Evolutionary conservation across 2,329 filamentous ascomycete genomes (phyloP).

Genomic region (Knufia fluminis): DNA sequence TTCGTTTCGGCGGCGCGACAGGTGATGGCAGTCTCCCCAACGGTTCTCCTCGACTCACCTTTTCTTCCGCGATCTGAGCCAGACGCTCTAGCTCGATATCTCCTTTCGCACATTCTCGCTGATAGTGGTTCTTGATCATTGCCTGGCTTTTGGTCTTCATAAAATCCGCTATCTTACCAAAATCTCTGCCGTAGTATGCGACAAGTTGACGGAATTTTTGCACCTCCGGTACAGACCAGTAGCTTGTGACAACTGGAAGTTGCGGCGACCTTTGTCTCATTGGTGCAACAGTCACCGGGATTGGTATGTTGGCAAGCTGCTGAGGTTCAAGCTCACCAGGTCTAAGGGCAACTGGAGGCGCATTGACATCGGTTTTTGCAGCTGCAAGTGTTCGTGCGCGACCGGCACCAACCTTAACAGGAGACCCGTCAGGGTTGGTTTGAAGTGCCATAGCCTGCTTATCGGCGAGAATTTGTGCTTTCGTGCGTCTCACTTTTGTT

Average conservation of each 20-base stretch:
- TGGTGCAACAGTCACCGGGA: neutral
- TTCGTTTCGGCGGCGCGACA: conserved; percentile 35
- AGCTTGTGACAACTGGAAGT: conserved; percentile 33
- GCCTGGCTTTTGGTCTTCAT: conserved; percentile 46
- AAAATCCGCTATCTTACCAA: conserved; percentile 39
- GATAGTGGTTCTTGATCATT: conserved; percentile 45
- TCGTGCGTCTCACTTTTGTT: conserved; percentile 20
- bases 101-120: conserved; percentile 34
- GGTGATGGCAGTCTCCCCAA: conserved; percentile 36
- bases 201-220: conserved; percentile 38
- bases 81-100: conserved; percentile 37
- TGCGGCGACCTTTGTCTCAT: neutral
- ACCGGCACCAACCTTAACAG: conserved; percentile 14
- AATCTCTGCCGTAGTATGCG: conserved; percentile 40
- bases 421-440: conserved; percentile 14
- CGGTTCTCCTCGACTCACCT: conserved; percentile 36
- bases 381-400: conserved; percentile 15
- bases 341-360: neutral
- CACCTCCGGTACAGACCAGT: conserved; percentile 44
- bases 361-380: conserved; percentile 9
- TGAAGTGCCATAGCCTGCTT: conserved; percentile 8
- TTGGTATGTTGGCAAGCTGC: neutral
- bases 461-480: conserved; percentile 22
- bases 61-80: conserved; percentile 35
- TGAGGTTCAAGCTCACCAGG: neutral